Percentiles rank a stretch among this genome's conserved stretches.
These are phyloP conservation scores for Talaromyces sp. DNA, from an alignment of 2,329 filamentous ascomycete species.

Conservation along the genomic window DNA sequence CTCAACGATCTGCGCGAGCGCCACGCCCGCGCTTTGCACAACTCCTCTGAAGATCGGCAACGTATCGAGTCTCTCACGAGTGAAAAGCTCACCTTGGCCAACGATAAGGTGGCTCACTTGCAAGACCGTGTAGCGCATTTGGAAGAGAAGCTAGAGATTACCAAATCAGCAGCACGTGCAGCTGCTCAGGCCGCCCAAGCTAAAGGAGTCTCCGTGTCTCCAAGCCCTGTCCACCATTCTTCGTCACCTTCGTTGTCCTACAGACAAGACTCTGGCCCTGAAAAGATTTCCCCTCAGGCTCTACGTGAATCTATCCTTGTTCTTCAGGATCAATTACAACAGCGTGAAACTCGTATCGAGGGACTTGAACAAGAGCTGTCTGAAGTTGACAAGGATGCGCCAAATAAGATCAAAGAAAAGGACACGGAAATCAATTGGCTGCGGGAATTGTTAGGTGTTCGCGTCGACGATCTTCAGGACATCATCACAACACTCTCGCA, in stretches of 20 bases:
- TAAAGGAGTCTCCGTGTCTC: constrained; percentile 36
- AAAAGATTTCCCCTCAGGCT: constrained; percentile 90
- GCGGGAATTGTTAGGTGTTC: constrained; percentile 83
- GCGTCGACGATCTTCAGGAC: constrained; percentile 86
- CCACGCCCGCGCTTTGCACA: constrained; percentile 68
- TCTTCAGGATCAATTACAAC: constrained; percentile 91
- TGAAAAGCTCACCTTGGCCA: constrained; percentile 74
- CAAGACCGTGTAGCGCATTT: constrained; percentile 80
- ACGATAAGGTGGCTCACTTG: constrained; percentile 78
- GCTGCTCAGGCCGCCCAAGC: constrained; percentile 71
- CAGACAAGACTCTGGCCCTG: constrained; percentile 51
- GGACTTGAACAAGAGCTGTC: constrained; percentile 69
- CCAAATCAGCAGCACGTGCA: constrained; percentile 78
- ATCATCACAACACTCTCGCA: constrained; percentile 75
- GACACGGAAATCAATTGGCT: constrained; percentile 95
- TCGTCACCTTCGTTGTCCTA: constrained; percentile 45
- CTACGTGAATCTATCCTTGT: constrained; percentile 94
- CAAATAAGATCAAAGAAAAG: constrained; percentile 78
- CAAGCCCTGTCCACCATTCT: constrained; percentile 36
- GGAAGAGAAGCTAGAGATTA: constrained; percentile 86
- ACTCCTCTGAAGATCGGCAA: constrained; percentile 74
- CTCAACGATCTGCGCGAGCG: constrained; percentile 70
- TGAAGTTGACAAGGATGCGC: constrained; percentile 68
- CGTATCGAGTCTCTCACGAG: constrained; percentile 72
- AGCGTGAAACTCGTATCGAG: constrained; percentile 86